These are phyloP conservation scores for Rhododendron ovatum DNA, from an alignment of 148 eudicot species.

Conservation along the genomic window DNA sequence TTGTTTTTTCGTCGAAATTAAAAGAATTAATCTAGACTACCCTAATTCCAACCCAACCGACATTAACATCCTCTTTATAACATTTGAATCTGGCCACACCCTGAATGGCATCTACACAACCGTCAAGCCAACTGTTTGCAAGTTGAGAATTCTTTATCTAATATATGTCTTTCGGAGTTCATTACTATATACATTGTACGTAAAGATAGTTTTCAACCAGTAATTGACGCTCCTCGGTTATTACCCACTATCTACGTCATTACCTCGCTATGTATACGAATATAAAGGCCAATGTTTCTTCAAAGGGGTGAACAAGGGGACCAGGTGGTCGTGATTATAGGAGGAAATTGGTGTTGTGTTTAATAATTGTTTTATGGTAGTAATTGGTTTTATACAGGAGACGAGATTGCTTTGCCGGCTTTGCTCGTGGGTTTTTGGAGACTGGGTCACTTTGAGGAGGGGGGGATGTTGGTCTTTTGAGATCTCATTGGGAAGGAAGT, in stretches of 20 bases:
- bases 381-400: slow-evolving; percentile 4
- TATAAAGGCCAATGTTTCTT: slow-evolving; percentile 3
- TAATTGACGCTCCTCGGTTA: neutral
- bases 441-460: slow-evolving; percentile 56
- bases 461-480: slow-evolving; percentile 94
- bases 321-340: slow-evolving; percentile 38
- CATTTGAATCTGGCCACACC: too few species aligned
- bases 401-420: neutral
- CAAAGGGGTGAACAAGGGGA: slow-evolving; percentile 32
- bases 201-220: neutral
- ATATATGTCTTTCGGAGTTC: too few species aligned
- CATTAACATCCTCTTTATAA: too few species aligned
- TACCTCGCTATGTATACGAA: neutral
- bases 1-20: too few species aligned
- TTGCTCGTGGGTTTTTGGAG: slow-evolving; percentile 97
- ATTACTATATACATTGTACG: too few species aligned
- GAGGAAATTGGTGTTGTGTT: slow-evolving; percentile 24
- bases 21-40: too few species aligned
- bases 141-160: neutral
- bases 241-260: neutral
- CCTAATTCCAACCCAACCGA: too few species aligned
- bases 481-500: slow-evolving; percentile 63
- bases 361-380: neutral
- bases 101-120: too few species aligned
- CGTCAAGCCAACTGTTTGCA: neutral